These are phyloP conservation scores for Neurospora cerealis DNA, from an alignment of 495 filamentous ascomycete genomes.

Conservation along the genomic window DNA sequence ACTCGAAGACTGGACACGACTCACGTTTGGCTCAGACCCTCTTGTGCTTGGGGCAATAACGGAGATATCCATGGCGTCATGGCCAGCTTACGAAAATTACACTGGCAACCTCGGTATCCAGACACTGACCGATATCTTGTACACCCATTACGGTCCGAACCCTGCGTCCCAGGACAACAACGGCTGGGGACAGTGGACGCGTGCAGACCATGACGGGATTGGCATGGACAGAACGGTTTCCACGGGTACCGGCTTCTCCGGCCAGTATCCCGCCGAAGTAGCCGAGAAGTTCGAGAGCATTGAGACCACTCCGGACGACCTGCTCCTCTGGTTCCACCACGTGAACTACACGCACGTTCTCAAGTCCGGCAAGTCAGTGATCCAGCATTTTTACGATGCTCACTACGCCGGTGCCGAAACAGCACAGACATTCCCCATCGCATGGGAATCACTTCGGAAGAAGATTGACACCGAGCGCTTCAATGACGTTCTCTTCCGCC, in stretches of 20 bases:
- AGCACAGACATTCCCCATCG: conserved; percentile 45
- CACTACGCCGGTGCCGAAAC: conserved; percentile 53
- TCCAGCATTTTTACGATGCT: conserved; percentile 68
- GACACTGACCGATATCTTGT: conserved; percentile 58
- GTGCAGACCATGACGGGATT: conserved; percentile 46
- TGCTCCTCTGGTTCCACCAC: conserved; percentile 70
- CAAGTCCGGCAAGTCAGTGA: conserved; percentile 56
- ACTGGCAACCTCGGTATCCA: conserved; percentile 62
- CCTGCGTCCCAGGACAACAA: conserved; percentile 58
- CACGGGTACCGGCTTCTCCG: conserved; percentile 55
- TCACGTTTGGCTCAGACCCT: conserved; percentile 50
- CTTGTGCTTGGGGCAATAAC: conserved; percentile 48
- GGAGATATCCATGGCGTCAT: conserved; percentile 56
- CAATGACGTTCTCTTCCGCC: conserved; percentile 44
- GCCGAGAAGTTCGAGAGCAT: conserved; percentile 47
- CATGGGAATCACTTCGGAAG: conserved; percentile 45
- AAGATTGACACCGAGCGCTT: conserved; percentile 53
- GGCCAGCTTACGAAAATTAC: conserved; percentile 64
- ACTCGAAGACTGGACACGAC: conserved; percentile 53
- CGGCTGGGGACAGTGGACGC: conserved; percentile 65
- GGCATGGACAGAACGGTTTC: conserved; percentile 64
- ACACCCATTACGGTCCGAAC: conserved; percentile 57
- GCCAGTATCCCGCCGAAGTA: conserved; percentile 56
- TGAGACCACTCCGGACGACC: conserved; percentile 56
- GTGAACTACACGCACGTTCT: conserved; percentile 57